Percentiles rank a stretch among this genome's conserved stretches.
Conservation (phyloP, 768 basidiomycete genomes). For the Suillus bovinus region DNA sequence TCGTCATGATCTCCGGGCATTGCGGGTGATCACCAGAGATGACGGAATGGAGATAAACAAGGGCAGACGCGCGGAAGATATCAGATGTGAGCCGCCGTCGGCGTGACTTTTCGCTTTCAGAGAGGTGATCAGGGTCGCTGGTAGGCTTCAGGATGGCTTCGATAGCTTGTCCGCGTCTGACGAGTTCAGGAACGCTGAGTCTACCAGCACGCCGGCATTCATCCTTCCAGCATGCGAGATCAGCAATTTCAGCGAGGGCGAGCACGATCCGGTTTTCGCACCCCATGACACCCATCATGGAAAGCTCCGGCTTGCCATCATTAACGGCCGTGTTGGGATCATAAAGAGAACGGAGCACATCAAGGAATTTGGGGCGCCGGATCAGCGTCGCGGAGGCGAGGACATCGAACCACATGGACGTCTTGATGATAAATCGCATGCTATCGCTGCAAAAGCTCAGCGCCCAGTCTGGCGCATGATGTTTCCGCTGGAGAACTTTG, state of each 20-base stretch:
- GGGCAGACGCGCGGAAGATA: conserved; percentile 74
- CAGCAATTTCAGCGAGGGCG: conserved; percentile 76
- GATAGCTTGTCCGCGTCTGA: conserved; percentile 51
- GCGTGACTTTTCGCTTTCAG: conserved; percentile 21
- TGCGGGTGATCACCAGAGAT: conserved; percentile 71
- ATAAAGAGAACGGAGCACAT: conserved; percentile 59
- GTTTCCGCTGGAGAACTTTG: conserved; percentile 42
- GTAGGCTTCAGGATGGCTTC: conserved; percentile 38
- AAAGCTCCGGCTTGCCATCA: conserved; percentile 46
- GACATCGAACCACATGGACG: conserved; percentile 88
- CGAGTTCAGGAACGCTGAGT: conserved; percentile 63
- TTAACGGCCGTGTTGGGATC: conserved; percentile 19
- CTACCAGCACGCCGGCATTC: conserved; percentile 36
- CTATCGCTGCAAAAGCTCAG: conserved; percentile 48
- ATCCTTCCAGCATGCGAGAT: conserved; percentile 69
- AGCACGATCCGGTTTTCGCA: conserved; percentile 80
- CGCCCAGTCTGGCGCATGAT: conserved; percentile 42
- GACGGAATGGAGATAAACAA: conserved; percentile 74
- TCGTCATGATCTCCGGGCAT: conserved; percentile 60
- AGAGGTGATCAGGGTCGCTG: background rate
- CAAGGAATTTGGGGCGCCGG: conserved; percentile 50
- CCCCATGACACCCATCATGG: conserved; percentile 86
- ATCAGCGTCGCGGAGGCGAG: conserved; percentile 71
- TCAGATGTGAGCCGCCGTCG: conserved; percentile 51
- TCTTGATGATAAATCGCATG: conserved; percentile 75